A percentile compares a stretch with the other conserved stretches of the same genome.
Evolutionary conservation across 2,329 filamentous ascomycete genomes (phyloP).

Genomic region (Sordariomycetes sp.): DNA sequence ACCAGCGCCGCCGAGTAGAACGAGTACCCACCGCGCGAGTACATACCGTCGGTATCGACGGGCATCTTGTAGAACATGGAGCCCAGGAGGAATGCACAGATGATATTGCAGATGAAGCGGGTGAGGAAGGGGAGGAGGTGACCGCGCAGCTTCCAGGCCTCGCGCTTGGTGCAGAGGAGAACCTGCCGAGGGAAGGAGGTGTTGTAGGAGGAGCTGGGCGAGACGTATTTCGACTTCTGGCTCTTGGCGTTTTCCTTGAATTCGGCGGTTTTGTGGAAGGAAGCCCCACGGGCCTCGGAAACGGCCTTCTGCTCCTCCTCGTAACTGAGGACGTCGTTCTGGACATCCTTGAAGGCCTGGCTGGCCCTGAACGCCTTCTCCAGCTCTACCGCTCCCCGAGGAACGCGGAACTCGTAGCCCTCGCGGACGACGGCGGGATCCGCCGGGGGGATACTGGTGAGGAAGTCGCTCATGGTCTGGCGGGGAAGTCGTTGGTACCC

Average conservation of each 20-base stretch:
- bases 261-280: background rate
- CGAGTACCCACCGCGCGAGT: conserved; percentile 24
- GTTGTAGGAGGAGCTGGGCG: conserved; percentile 17
- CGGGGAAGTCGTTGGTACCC: conserved; percentile 63
- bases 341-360: conserved; percentile 14
- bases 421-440: conserved; percentile 20
- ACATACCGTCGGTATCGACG: conserved; percentile 8
- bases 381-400: conserved; percentile 25
- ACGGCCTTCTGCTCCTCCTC: conserved; percentile 9
- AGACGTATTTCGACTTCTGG: conserved; percentile 10
- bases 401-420: conserved; percentile 21
- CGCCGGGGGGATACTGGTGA: conserved; percentile 41
- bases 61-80: conserved; percentile 56
- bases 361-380: conserved; percentile 21
- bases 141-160: conserved; percentile 14
- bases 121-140: conserved; percentile 53
- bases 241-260: background rate
- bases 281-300: conserved; percentile 6
- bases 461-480: conserved; percentile 64
- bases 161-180: conserved; percentile 44
- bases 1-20: conserved; percentile 37
- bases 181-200: conserved; percentile 25
- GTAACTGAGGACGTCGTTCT: conserved; percentile 17
- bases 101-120: background rate
- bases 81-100: conserved; percentile 44